Evolutionary conservation across 2,329 filamentous ascomycete genomes (phyloP).

Genomic region (Microcyclosporella mali): DNA sequence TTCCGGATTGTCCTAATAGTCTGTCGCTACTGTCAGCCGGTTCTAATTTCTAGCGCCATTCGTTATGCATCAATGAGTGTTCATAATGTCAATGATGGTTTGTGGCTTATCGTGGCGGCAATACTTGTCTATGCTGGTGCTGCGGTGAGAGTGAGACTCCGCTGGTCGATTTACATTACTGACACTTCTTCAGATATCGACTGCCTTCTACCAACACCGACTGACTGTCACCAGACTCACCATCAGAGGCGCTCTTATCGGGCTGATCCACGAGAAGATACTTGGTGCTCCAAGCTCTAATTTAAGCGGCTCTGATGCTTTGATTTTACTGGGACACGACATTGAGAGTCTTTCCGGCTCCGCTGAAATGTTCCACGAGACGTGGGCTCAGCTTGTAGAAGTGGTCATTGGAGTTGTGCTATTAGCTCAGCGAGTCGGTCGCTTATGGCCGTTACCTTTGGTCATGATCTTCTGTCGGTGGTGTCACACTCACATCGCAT

Average conservation of each 20-base stretch:
- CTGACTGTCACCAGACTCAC: neutral
- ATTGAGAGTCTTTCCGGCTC: constrained; percentile 3
- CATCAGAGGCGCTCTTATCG: constrained; percentile 1
- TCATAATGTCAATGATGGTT: neutral
- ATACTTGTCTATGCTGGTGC: neutral
- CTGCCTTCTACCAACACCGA: neutral
- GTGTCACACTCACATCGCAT: neutral
- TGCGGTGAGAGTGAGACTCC: neutral
- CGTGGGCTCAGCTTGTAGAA: constrained; percentile 8
- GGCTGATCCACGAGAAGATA: constrained; percentile 4
- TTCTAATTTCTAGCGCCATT: neutral
- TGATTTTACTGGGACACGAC: neutral
- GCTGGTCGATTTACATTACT: neutral
- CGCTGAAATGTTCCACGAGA: constrained; percentile 10
- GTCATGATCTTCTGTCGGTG: constrained; percentile 3
- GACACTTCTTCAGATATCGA: too few species aligned
- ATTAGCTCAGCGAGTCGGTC: constrained; percentile 7
- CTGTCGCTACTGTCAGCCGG: constrained; percentile 4
- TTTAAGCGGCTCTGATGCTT: neutral
- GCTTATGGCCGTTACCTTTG: constrained; percentile 7
- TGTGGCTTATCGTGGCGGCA: neutral
- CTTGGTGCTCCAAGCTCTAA: constrained; percentile 3
- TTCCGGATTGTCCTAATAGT: neutral
- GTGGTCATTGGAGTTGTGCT: constrained; percentile 5
- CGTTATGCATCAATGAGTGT: neutral